Percentiles rank a stretch among this genome's conserved stretches.
phyloP scores from a whole-genome alignment of 805 yeast genomes.

The Millerago galiae region DNA sequence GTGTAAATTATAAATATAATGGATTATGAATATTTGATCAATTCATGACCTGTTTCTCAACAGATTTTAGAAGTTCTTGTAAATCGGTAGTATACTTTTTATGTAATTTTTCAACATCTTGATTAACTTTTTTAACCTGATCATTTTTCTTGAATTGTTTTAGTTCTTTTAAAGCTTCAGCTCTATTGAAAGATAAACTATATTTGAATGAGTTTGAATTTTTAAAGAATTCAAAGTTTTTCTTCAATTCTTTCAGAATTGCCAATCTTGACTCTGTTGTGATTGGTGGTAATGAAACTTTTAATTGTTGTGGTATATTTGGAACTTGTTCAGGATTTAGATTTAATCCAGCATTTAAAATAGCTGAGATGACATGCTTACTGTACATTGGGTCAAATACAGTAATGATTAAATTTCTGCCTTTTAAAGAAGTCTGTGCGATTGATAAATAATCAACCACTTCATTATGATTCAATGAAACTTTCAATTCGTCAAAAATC shows the following conservation, averaged over 20 bases:
- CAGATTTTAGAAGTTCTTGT: conserved; percentile 45
- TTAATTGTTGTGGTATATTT: conserved; percentile 63
- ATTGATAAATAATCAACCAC: conserved; percentile 47
- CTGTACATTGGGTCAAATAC: conserved; percentile 78
- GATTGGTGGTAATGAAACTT: conserved; percentile 68
- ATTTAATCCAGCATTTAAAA: conserved; percentile 62
- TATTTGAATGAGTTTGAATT: conserved; percentile 37
- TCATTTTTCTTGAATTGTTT: conserved; percentile 49
- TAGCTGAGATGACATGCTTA: conserved; percentile 63
- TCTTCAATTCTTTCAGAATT: conserved; percentile 54
- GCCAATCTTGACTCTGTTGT: conserved; percentile 60
- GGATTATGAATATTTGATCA: not conserved
- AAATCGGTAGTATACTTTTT: conserved; percentile 58
- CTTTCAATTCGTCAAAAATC: conserved; percentile 53
- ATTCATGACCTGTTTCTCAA: conserved; percentile 36
- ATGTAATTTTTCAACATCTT: conserved; percentile 63
- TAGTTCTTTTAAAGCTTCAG: conserved; percentile 48
- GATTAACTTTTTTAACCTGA: conserved; percentile 44
- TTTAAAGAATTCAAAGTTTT: conserved; percentile 56
- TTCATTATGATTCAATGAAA: conserved; percentile 43
- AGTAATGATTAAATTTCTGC: conserved; percentile 66
- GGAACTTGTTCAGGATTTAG: conserved; percentile 78
- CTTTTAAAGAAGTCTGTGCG: conserved; percentile 68
- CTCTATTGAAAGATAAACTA: conserved; percentile 54
- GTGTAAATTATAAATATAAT: not conserved